These are phyloP conservation scores for Pseudomonodictys pantanalensis DNA, from an alignment of 495 filamentous ascomycete genomes.

Conservation along the genomic window DNA sequence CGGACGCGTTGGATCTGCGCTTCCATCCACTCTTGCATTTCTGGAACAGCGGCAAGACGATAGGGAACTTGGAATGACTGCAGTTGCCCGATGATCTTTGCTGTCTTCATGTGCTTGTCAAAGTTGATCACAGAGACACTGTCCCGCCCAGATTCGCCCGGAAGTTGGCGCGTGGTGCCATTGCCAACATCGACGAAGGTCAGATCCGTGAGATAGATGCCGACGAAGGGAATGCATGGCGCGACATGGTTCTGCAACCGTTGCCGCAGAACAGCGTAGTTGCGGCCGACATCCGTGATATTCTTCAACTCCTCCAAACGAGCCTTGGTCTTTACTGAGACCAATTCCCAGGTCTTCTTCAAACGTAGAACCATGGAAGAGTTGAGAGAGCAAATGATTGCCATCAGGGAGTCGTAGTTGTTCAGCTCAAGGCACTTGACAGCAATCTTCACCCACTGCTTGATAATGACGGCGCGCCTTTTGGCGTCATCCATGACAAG, in stretches of 20 bases:
- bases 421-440: conserved; percentile 81
- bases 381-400: conserved; percentile 90
- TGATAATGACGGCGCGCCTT: conserved; percentile 85
- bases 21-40: conserved; percentile 93
- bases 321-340: conserved; percentile 80
- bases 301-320: conserved; percentile 71
- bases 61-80: conserved; percentile 98
- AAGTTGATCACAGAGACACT: conserved; percentile 89
- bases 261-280: conserved; percentile 85
- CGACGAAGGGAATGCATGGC: conserved; percentile 94
- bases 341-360: conserved; percentile 87
- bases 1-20: conserved; percentile 78
- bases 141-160: conserved; percentile 49
- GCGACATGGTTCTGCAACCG: conserved; percentile 84
- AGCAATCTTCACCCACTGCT: conserved; percentile 98
- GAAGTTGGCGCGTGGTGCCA: conserved; percentile 66
- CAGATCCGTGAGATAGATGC: conserved; percentile 89
- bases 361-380: conserved; percentile 89
- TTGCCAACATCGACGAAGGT: conserved; percentile 93
- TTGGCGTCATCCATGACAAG: conserved; percentile 82
- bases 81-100: conserved; percentile 90
- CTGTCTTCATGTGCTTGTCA: conserved; percentile 93
- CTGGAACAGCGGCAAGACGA: conserved; percentile 74
- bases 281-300: conserved; percentile 83
- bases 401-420: conserved; percentile 97